Conservation (phyloP, 2,329 filamentous ascomycete genomes). For the Sporothrix sp. region DNA sequence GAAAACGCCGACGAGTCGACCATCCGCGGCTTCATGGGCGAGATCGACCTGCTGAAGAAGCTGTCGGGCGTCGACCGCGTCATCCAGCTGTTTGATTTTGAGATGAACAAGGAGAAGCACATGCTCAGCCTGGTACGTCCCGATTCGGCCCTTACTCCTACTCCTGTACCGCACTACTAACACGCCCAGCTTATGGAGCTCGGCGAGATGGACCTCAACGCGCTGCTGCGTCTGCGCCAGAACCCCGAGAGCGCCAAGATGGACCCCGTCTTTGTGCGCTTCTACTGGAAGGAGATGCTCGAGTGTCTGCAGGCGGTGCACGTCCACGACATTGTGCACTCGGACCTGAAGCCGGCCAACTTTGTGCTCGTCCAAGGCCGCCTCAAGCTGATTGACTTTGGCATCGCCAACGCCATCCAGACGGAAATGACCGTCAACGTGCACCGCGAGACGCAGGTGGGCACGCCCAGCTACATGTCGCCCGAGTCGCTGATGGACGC, state of each 20-base stretch:
- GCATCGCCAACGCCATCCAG: conserved; percentile 94
- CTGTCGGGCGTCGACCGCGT: conserved; percentile 80
- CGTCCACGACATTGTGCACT: conserved; percentile 85
- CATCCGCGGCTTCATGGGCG: conserved; percentile 81
- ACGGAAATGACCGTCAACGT: conserved; percentile 95
- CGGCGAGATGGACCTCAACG: conserved; percentile 87
- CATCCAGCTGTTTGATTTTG: conserved; percentile 82
- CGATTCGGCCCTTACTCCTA: not conserved
- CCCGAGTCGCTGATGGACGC: conserved; percentile 87
- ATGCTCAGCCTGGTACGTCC: conserved; percentile 68
- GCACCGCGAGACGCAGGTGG: conserved; percentile 88
- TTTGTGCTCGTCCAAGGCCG: conserved; percentile 86
- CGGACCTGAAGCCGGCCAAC: conserved; percentile 92
- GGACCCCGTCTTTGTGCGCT: conserved; percentile 86
- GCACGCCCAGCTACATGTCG: conserved; percentile 98
- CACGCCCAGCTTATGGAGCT: conserved; percentile 77
- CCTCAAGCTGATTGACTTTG: conserved; percentile 95
- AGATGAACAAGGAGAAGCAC: conserved; percentile 87
- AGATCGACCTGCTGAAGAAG: conserved; percentile 82
- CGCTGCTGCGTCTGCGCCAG: conserved; percentile 64
- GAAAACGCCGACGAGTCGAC: conserved; percentile 80
- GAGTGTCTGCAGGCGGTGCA: conserved; percentile 89
- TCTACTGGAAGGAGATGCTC: conserved; percentile 99
- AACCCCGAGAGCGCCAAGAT: conserved; percentile 65
- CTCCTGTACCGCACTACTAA: not conserved